Evolutionary conservation across 73 alveolate genomes (phyloP), one percentile per base, ranked within the genome.

Genomic region (Paramecium pentaurelia): DNA sequence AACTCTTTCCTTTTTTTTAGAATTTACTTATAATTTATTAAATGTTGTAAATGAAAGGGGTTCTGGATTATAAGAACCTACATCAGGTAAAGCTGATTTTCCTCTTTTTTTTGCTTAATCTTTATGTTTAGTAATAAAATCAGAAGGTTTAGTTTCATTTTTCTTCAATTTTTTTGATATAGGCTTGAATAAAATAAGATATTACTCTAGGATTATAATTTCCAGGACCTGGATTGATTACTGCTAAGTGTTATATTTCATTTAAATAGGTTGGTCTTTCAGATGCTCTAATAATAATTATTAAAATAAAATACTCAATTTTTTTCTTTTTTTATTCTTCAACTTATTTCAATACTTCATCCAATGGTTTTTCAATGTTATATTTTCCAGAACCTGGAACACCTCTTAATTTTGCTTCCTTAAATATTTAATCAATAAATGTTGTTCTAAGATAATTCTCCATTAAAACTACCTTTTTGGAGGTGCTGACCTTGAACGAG

Each of bases 181-280:
- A 2, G 92, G 92, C 93, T 86, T 16, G 4, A n/a, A 54, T 59
- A 87, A 8, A 54, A n/a, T 8, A 36, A 87, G 42, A 3, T 7
- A 58, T 18, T 59, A 64, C 71, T 59, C 88, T 70, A 4, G 94
- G 94, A 71, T 89, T 89, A 54, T 89, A 89, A 73, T 89, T 89
- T 45, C 94, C 94, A 44, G 94, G 94, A 20, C 94, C 94, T 7
- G 94, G 94, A 30, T 71, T 77, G 58, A 83, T 89, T 18, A 47
- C 88, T 40, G 94, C 86, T 18, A 89, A 44, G 34, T 89, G 88
- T 54, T 45, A 37, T 38, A 71, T 71, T 28, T 89, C 94, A 49
- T 89, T 58, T 49, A 89, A 71, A 32, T 89, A 89, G 3, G 80
- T 89, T 1, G 85, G 86, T 89, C 94, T 70, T 54, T 89, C 94